phyloP scores from a whole-genome alignment of 2,329 filamentous ascomycete species.

The Claviceps citrina region DNA sequence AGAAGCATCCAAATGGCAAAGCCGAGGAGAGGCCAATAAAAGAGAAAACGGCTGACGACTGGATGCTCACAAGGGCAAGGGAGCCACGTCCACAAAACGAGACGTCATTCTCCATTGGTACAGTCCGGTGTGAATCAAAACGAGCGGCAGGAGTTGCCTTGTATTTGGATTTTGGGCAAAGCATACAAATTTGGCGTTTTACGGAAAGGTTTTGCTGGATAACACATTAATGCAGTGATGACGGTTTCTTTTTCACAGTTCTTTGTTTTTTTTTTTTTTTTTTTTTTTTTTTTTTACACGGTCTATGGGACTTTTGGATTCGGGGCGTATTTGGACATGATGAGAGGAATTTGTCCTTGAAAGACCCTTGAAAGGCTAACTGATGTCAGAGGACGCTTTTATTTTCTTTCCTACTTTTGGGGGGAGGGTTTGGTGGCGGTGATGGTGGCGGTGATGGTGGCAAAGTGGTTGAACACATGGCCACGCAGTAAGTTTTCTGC shows the following conservation, averaged over 20 bases:
- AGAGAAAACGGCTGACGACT: background rate
- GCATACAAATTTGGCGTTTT: constrained; percentile 1
- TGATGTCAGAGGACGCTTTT: no score
- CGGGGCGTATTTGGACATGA: background rate
- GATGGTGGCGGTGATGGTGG: background rate
- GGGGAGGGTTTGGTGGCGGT: background rate
- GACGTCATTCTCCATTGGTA: background rate
- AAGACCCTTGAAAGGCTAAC: no score
- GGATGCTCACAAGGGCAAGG: background rate
- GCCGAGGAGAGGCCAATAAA: background rate
- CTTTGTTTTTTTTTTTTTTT: background rate
- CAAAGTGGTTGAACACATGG: no score
- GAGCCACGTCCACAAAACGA: background rate
- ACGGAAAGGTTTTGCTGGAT: background rate
- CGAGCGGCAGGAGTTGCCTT: background rate
- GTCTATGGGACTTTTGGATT: background rate
- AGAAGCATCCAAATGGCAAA: background rate
- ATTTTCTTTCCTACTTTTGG: no score
- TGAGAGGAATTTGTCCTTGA: background rate
- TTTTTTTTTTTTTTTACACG: background rate
- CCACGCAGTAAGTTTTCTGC: no score
- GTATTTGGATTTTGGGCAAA: background rate
- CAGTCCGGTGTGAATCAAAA: no score
- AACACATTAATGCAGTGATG: background rate
- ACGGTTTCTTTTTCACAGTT: background rate